Evolutionary conservation across 1,139 yeast genomes (phyloP), one percentile per base, ranked within the genome.

Genomic region (Casaregolazyma suthepensis): DNA sequence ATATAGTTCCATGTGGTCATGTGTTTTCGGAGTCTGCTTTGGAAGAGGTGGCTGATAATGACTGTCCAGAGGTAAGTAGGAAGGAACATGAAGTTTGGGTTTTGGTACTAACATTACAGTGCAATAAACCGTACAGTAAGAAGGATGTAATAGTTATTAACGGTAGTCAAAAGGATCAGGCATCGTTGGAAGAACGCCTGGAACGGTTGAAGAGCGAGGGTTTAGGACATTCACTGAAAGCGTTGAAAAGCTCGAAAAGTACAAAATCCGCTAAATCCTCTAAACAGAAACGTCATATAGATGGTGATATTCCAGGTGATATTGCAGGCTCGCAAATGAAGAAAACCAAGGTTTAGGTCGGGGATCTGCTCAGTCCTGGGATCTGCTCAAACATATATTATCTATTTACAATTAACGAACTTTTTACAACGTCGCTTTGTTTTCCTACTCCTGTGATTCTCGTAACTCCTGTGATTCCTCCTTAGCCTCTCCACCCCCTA

Each of bases 1-100:
- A 81, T 61, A 59, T 79, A 6, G 78, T 73, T 0, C 75, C 72
- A 12, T 82, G 87, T 61, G 85, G 85, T 0, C 83, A 82, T 64
- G 78, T 75, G 0, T 66, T 79, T 57, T 71, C 79, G 0, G 71
- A 69, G 31, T 68, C 68, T n/a, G 72, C 77, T 15, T 57, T 77
- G 45, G 57, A 61, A n/a, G 71, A 71, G 50, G 52, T 69, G n/a
- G 56, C 59, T 9, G 55, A 53, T 4, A 54, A 53, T 15, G 56
- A 58, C n/a, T 77, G 80, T 59, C 76, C 78, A 1, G 48, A 46
- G 40, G 40, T 35, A n/a, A 15, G 40, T 35, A 35, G 13, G 40
- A 26, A 12, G 10, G 31, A 26, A 26, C 12, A 26, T 26, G 46
- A 38, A 37, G 31, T 65, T n/a, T 55, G 57, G 9, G 54, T 9